Base-by-base conservation (phyloP, 140 eudicot species). In the Bidens hawaiensis region DNA sequence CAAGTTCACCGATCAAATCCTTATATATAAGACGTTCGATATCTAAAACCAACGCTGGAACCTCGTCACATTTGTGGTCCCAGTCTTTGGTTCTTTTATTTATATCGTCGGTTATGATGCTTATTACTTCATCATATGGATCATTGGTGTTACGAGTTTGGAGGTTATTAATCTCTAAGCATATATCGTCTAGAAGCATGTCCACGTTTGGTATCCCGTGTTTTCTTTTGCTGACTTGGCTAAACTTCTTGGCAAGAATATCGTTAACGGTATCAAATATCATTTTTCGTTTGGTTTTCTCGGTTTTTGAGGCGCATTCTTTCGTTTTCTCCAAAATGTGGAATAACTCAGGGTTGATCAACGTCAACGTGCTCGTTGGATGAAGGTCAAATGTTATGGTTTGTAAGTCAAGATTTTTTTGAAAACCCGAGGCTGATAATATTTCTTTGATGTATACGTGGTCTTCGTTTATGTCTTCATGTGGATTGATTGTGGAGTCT, bases 1-100 rank as follows among this genome's bases (percentile, higher is more conserved):
- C 81, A 4, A 88, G 73, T 72, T 93, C 97, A 6, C 68, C 75
- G 36, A 93, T 82, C 75, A 93, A 80, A 74, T 93, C 99, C 57
- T 88, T 93, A 50, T 83, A 88, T 42, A 93, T 83, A 56, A 77
- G 78, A 13, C 97, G 83, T 71, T 93, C 99, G 33, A 93, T 83
- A 64, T 88, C 99, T 60, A 93, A 73, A 34, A 79, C 90, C 60
- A 93, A 27, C 15, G 76, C 90, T 72, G 95, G 82, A 50, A 79
- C 34, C 67, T 83, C 97, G 31, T 66, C 46, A 41, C 61, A 27
- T 26, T 58, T 57, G 11, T 67, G 64, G 21, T 59, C 72, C 96
- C 99, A 91, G 25, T 76, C 70, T 47, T 68, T 76, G 53, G 87
- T 67, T 53, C 66, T 67, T 47, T 69, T 67, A 75, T 56, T 77